phyloP scores from a whole-genome alignment of 495 filamentous ascomycete species.

The Aspergillus nidulans region DNA sequence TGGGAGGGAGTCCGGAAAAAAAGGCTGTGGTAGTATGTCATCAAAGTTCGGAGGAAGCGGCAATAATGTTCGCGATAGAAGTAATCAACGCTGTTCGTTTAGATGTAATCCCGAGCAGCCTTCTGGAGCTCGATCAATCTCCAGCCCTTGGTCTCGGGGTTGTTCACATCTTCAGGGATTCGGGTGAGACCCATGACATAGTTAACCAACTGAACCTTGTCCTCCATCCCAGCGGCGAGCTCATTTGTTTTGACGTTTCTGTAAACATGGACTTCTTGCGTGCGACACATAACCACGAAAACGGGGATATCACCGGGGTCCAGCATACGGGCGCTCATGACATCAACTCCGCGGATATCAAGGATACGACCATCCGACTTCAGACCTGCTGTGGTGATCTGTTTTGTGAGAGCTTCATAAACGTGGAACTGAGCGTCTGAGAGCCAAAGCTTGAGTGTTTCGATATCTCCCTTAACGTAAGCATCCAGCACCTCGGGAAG shows the following conservation, averaged over 20 bases:
- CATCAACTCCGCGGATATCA: constrained; percentile 90
- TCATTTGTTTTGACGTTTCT: constrained; percentile 81
- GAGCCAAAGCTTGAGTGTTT: constrained; percentile 89
- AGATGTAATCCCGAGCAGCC: constrained; percentile 92
- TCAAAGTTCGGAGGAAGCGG: constrained; percentile 11
- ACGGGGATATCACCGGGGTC: constrained; percentile 98
- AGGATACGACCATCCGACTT: constrained; percentile 92
- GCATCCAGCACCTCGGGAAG: constrained; percentile 95
- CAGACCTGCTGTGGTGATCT: constrained; percentile 88
- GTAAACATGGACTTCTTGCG: constrained; percentile 98
- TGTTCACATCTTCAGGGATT: constrained; percentile 90
- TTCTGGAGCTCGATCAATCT: constrained; percentile 97
- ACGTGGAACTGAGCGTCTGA: constrained; percentile 92
- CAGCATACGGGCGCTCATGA: constrained; percentile 80
- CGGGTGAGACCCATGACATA: constrained; percentile 96
- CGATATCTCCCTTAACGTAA: constrained; percentile 92
- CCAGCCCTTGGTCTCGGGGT: constrained; percentile 95
- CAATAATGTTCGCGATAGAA: background rate
- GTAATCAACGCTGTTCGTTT: constrained; percentile 25
- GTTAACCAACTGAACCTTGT: constrained; percentile 95
- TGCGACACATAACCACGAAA: constrained; percentile 91
- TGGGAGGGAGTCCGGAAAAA: constrained; percentile 16
- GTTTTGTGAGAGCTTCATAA: constrained; percentile 88
- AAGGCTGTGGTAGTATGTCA: constrained; percentile 6
- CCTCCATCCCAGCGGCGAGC: constrained; percentile 96